These are phyloP conservation scores for Auxenochlorella pyrenoidosa DNA, from an alignment of 139 green algal genomes.

Conservation along the genomic window DNA sequence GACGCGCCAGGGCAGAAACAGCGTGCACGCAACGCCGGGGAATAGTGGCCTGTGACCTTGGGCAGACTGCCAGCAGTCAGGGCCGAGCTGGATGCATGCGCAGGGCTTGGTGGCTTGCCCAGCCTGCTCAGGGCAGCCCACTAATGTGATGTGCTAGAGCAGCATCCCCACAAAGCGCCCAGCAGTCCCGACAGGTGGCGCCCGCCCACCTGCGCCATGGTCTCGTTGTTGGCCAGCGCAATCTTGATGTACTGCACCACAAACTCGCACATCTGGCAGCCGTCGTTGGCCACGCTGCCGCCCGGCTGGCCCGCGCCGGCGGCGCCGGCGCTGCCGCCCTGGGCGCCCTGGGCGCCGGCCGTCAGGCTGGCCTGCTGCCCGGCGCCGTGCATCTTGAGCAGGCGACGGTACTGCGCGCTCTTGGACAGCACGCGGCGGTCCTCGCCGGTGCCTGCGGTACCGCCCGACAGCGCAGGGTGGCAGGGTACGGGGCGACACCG, in stretches of 20 bases:
- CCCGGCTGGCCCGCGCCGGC: neutral
- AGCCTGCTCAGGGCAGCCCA: too few relatives aligned
- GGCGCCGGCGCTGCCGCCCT: neutral
- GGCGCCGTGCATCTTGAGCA: slow-evolving; percentile 35
- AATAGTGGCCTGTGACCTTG: too few relatives aligned
- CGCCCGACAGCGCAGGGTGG: too few relatives aligned
- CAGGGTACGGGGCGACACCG: too few relatives aligned
- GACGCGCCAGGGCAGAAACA: too few relatives aligned
- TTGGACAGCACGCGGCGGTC: slow-evolving; percentile 19
- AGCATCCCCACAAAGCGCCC: too few relatives aligned
- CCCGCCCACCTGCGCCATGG: slow-evolving; percentile 30
- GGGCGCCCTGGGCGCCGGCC: neutral
- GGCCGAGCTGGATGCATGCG: too few relatives aligned
- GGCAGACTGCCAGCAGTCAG: too few relatives aligned
- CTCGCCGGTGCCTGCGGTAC: neutral
- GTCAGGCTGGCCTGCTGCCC: neutral
- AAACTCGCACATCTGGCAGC: slow-evolving; percentile 86
- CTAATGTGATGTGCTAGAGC: too few relatives aligned
- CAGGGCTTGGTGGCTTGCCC: too few relatives aligned
- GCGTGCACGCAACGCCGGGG: too few relatives aligned
- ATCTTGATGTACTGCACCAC: slow-evolving; percentile 85
- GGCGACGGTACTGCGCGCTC: slow-evolving; percentile 32
- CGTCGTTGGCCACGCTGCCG: slow-evolving; percentile 30
- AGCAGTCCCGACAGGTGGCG: too few relatives aligned
- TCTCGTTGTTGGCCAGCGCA: slow-evolving; percentile 82